Percentiles rank a stretch among this genome's conserved stretches.
phyloP scores from a whole-genome alignment of 78 protist genomes.

The Dictyostelium purpureum region DNA sequence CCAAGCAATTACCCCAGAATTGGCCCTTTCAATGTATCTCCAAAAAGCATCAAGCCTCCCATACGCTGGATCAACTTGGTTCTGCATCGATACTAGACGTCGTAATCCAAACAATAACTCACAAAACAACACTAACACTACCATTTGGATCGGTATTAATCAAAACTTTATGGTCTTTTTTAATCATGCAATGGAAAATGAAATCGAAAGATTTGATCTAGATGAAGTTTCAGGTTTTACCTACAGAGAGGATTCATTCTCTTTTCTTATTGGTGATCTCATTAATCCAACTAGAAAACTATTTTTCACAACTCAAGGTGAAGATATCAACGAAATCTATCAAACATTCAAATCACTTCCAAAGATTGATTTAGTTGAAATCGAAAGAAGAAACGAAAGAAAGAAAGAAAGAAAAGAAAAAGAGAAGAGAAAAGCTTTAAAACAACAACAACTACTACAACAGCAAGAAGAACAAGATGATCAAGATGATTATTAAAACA shows the following conservation, averaged over 20 bases:
- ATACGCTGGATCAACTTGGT: slow-evolving; percentile 65
- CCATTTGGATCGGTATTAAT: slow-evolving; percentile 55
- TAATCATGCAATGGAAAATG: slow-evolving; percentile 30
- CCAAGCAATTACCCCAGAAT: slow-evolving; percentile 27
- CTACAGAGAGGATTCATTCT: slow-evolving; percentile 63
- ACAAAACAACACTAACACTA: not conserved
- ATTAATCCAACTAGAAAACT: slow-evolving; percentile 61
- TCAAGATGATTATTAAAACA: not conserved
- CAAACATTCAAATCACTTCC: slow-evolving; percentile 66
- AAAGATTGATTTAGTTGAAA: slow-evolving; percentile 33
- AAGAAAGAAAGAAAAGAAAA: slow-evolving; percentile 72
- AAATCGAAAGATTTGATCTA: slow-evolving; percentile 33
- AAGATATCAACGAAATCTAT: slow-evolving; percentile 58
- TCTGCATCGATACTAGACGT: slow-evolving; percentile 20
- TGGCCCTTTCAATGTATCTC: slow-evolving; percentile 27
- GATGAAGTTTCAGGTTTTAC: slow-evolving; percentile 75
- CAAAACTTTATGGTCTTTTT: slow-evolving; percentile 32
- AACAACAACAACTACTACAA: slow-evolving; percentile 26
- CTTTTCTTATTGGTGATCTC: slow-evolving; percentile 60
- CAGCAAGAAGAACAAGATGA: not conserved
- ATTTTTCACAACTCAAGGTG: slow-evolving; percentile 69
- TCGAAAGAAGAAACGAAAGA: slow-evolving; percentile 37
- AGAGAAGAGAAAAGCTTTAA: slow-evolving; percentile 58
- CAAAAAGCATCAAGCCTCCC: slow-evolving; percentile 10
- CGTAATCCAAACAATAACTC: not conserved